Percentiles rank a stretch among this genome's conserved stretches.
Conservation (phyloP, 2,329 filamentous ascomycete genomes). For the Ceratocystis papillata region DNA sequence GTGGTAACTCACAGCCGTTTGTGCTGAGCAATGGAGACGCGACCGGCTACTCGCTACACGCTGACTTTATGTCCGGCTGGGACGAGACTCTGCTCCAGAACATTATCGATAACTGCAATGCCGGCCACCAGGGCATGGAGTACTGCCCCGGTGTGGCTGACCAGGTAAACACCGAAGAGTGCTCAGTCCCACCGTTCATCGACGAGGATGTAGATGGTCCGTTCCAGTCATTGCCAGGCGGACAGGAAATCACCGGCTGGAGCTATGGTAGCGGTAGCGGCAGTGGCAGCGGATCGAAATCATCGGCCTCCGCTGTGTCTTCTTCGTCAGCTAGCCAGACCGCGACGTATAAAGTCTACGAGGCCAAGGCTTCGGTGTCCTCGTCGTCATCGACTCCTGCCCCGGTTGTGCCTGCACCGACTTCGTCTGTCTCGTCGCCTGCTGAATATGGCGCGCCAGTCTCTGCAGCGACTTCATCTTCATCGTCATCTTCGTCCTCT, state of each 20-base stretch:
- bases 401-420: not conserved
- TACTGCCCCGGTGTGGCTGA: constrained; percentile 48
- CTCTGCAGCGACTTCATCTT: no score
- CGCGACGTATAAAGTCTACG: constrained; percentile 8
- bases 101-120: constrained; percentile 57
- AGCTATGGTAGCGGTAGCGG: constrained; percentile 34
- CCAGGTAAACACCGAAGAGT: constrained; percentile 42
- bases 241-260: constrained; percentile 46
- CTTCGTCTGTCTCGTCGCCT: not conserved
- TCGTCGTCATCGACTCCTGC: constrained; percentile 16
- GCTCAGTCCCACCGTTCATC: constrained; percentile 41
- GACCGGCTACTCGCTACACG: constrained; percentile 60
- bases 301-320: not conserved
- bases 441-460: no score
- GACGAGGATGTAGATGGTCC: constrained; percentile 38
- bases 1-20: constrained; percentile 47
- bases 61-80: constrained; percentile 66
- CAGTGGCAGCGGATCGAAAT: not conserved
- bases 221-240: constrained; percentile 43
- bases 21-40: constrained; percentile 58
- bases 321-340: not conserved
- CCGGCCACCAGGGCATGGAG: constrained; percentile 49
- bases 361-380: constrained; percentile 16
- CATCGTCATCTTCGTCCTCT: not conserved
- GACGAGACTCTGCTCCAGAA: constrained; percentile 52